Evolutionary conservation across 2,329 filamentous ascomycete genomes (phyloP).

Genomic region (Pyrenochaeta sp.): DNA sequence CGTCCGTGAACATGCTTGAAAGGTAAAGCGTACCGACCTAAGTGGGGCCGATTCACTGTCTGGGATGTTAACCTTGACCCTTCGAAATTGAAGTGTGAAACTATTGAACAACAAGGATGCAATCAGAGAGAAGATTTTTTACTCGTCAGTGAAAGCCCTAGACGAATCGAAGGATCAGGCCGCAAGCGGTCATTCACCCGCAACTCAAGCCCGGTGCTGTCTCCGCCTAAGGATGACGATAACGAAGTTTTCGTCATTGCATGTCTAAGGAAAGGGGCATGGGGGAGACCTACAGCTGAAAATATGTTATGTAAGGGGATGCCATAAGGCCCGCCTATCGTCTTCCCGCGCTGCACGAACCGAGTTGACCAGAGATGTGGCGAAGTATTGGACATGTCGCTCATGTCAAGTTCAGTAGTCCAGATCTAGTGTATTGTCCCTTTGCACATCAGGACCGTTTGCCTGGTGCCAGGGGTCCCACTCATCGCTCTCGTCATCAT

Average conservation of each 20-base stretch:
- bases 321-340: background rate
- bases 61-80: background rate
- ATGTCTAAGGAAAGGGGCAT: conserved; percentile 3
- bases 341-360: too few species aligned
- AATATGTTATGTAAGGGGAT: background rate
- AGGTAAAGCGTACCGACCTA: background rate
- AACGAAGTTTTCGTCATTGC: conserved; percentile 83
- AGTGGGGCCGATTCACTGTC: background rate
- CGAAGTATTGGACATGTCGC: too few species aligned
- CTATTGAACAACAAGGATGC: conserved; percentile 1
- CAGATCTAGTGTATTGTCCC: conserved; percentile 52
- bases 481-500: conserved; percentile 45
- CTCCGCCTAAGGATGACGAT: conserved; percentile 99
- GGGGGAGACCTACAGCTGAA: conserved; percentile 14
- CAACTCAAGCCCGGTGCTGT: conserved; percentile 32
- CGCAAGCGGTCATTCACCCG: conserved; percentile 28
- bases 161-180: conserved; percentile 30
- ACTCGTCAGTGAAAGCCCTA: conserved; percentile 39
- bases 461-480: conserved; percentile 57
- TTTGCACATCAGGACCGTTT: conserved; percentile 54
- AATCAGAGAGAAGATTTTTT: conserved; percentile 50
- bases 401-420: conserved; percentile 55
- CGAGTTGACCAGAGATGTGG: too few species aligned
- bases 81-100: background rate
- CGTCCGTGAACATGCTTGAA: background rate